Evolutionary conservation across 345 rosid genomes (phyloP), one percentile per base, ranked within the genome.

Genomic region (Tarenaya hassleriana): DNA sequence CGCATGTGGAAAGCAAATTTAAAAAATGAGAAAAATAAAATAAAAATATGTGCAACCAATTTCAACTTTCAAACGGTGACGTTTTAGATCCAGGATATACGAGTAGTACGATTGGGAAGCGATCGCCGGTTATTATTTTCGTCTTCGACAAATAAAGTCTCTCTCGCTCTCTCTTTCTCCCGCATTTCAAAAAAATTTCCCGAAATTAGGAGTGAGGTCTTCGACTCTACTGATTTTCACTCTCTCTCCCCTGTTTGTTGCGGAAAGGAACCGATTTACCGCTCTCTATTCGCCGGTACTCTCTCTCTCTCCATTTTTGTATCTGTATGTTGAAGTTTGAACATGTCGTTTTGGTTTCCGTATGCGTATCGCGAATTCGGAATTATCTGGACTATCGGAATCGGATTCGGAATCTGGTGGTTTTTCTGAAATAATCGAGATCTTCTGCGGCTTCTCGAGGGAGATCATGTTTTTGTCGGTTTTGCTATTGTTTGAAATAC

Each of bases 171-270:
- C n/a, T n/a, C 14, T 39, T n/a, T 39, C 14, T 39, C 42, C 5
- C 16, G 42, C 42, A n/a, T 39, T 39, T 39, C 13, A 9, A 42
- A 16, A 16, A 24, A 24, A 24, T 2, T 24, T 24, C 29, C 29
- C 29, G 29, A 5, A 24, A 24, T 2, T 17, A 16, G 24, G 33
- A 16, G 42, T 50, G 33, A 19, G 19, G 27, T 4, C 10, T 38
- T n/a, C 7, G 56, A 37, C 1, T 52, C 10, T 19, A 38, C 34
- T 54, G 21, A 31, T 54, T 24, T 40, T 54, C 59, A 41, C 17
- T 52, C 45, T 52, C 15, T 33, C n/a, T n/a, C 21, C 19, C 8
- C 31, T 11, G 16, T 13, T 35, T 35, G 35, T 0, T 34, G 3
- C 10, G 38, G 43, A 52, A 8, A 43, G 14, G 9, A 17, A 14